These are phyloP conservation scores for Lanmaoa pseudosensibilis DNA, from an alignment of 768 basidiomycete genomes.

Conservation along the genomic window DNA sequence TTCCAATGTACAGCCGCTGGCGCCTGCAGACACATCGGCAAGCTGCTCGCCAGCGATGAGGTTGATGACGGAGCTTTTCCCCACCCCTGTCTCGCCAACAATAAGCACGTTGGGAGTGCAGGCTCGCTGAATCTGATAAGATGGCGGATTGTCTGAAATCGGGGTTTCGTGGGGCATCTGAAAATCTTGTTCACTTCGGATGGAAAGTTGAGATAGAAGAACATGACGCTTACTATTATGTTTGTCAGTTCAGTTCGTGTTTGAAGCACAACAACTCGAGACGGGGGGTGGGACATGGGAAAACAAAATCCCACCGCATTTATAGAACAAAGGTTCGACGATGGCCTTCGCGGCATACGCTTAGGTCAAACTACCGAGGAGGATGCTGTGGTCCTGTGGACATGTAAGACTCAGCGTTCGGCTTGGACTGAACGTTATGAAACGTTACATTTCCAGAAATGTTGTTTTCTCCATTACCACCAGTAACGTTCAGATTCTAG, in stretches of 20 bases:
- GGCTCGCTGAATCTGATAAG: slow-evolving; percentile 11
- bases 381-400: background rate
- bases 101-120: slow-evolving; percentile 35
- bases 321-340: slow-evolving; percentile 4
- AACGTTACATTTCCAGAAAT: background rate
- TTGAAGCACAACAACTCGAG: background rate
- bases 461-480: background rate
- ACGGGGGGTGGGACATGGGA: background rate
- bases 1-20: slow-evolving; percentile 37
- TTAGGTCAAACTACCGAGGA: background rate
- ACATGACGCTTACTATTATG: slow-evolving; percentile 9
- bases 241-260: background rate
- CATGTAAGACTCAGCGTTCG: background rate
- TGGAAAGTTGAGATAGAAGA: background rate
- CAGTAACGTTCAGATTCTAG: background rate
- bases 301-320: background rate
- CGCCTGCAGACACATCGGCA: slow-evolving; percentile 30
- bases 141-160: background rate
- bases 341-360: background rate
- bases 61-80: slow-evolving; percentile 45
- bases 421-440: background rate
- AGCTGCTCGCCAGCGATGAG: slow-evolving; percentile 31
- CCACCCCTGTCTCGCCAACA: slow-evolving; percentile 33
- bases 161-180: slow-evolving; percentile 5
- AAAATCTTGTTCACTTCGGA: background rate